Conservation (phyloP, 768 basidiomycete species). For the Boletus rufocinnamomeus region DNA sequence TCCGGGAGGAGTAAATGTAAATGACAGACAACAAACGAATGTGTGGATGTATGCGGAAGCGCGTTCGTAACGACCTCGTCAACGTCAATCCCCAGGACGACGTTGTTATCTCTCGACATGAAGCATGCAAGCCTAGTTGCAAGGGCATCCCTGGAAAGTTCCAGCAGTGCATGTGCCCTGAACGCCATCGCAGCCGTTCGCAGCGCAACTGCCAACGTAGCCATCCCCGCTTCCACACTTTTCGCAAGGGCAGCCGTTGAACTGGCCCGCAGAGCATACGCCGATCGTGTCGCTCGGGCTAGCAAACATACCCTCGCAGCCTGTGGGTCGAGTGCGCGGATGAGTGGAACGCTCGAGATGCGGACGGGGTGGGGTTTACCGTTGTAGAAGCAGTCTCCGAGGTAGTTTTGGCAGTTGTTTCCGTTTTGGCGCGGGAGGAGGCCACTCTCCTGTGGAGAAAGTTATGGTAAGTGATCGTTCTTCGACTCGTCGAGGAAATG, state of each 20-base stretch:
- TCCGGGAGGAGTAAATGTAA: too few relatives aligned
- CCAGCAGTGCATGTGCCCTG: neutral
- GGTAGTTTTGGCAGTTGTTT: neutral
- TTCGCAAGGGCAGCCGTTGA: neutral
- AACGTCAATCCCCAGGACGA: neutral
- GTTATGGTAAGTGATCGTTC: neutral
- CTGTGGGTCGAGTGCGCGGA: neutral
- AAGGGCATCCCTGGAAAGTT: neutral
- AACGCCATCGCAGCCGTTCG: neutral
- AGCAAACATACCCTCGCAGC: neutral
- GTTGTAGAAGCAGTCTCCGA: slow-evolving; percentile 2
- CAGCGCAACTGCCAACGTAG: neutral
- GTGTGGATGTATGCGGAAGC: too few relatives aligned
- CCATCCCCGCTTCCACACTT: neutral
- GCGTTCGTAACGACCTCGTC: too few relatives aligned
- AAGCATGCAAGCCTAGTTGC: neutral
- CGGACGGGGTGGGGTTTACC: neutral
- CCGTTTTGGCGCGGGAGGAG: neutral
- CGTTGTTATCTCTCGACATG: neutral
- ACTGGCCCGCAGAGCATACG: neutral
- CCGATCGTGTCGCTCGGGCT: neutral
- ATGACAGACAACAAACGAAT: neutral
- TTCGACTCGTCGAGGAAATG: neutral
- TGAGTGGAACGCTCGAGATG: neutral
- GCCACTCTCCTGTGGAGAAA: neutral